Base-by-base conservation (phyloP, 345 rosid genomes). In the Citrus hindsii region DNA sequence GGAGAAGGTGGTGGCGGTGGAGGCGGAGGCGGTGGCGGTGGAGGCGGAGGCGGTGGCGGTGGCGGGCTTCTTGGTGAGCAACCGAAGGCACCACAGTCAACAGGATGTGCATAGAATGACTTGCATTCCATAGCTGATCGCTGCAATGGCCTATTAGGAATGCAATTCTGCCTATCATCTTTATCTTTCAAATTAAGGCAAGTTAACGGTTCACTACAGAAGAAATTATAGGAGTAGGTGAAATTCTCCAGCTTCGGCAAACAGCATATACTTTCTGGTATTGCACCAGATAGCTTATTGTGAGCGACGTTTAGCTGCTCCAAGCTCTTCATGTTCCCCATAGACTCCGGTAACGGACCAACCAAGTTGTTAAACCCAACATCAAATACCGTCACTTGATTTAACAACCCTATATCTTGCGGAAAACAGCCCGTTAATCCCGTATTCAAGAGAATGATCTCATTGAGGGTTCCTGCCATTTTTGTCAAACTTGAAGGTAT, bases 271-370 rank as follows among this genome's bases (percentile, higher is more conserved):
- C 91, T 88, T 46, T 84, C 78, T 0, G 98, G 95, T 53, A 93
- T 89, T 4, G 79, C 56, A n/a, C 93, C 95, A 53, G 90, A 92
- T 7, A 95, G 55, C 65, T 75, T 84, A 76, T 95, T 95, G 58
- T 85, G 77, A 0, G 90, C 95, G 12, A 95, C 85, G 67, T 95
- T 93, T n/a, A 93, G 83, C 75, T 92, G 95, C 87, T 95, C 90
- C 83, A 95, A 86, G 59, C 74, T 83, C 93, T 86, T 86, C 95
- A 95, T 89, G 53, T 84, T 30, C 13, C 95, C 94, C 2, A 95
- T 85, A 0, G 90, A 85, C 67, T 85, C 87, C 9, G 97, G 97
- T 77, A 95, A 81, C 2, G 85, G 51, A 69, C 98, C 98, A 7
- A 89, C 92, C 55, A 95, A 84, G 32, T 83, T 79, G 82, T 95